Base-by-base conservation (phyloP, 2,329 filamentous ascomycete genomes). In the Zasmidium cellare region DNA sequence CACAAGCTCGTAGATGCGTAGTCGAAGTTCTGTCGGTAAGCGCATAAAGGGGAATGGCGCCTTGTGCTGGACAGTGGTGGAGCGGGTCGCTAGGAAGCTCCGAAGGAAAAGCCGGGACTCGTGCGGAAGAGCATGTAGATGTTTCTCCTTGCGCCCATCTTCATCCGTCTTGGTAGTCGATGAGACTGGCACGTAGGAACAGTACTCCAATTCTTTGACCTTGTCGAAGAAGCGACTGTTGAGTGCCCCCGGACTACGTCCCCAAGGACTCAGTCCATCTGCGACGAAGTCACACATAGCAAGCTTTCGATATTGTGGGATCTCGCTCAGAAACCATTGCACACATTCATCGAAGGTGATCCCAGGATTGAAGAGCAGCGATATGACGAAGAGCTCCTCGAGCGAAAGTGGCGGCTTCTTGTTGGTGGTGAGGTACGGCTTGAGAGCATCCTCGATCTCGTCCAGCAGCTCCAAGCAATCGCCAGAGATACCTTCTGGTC, bases 1-100 rank as follows among this genome's bases (percentile, higher is more conserved):
- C 6, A 48, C 38, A 18, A 38, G 12, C 22, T 23, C 41, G 48
- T 55, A 56, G n/a, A 59, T 56, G 11, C 18, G 35, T 2, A 53
- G 9, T 1, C 52, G 35, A 11, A 59, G 46, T 25, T 59, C 53
- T 2, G 52, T 24, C 1, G 57, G 57, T 2, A 59, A 48, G 12
- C 38, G 35, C 31, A 53, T 44, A 35, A 53, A 46, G 9, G 35
- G 51, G 35, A 53, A 53, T n/a, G 51, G 18, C 12, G 20, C 19
- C 19, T 22, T n/a, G 35, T n/a, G n/a, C n/a, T n/a, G n/a, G n/a
- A n/a, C n/a, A n/a, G n/a, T n/a, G n/a, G n/a, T n/a, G n/a, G n/a
- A n/a, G n/a, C n/a, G n/a, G n/a, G n/a, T n/a, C n/a, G n/a, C n/a
- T n/a, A n/a, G n/a, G n/a, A 28, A 28, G 25, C 25, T 28, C 25